These are phyloP conservation scores for Basipetospora chlamydospora DNA, from an alignment of 2,329 filamentous ascomycete genomes.

Conservation along the genomic window DNA sequence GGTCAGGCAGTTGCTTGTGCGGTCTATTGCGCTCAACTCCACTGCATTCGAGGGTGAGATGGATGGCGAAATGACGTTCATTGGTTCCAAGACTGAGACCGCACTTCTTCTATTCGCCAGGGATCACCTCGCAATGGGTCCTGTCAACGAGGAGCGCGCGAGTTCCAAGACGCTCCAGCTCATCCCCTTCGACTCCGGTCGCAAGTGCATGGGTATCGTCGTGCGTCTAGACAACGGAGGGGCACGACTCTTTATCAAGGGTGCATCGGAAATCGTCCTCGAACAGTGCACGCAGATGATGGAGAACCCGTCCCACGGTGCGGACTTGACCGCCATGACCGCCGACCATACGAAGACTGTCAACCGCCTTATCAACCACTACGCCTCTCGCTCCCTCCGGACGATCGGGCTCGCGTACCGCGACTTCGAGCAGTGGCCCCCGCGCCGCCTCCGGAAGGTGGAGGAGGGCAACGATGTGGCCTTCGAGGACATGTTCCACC, in stretches of 20 bases:
- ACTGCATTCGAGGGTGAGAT: slow-evolving; percentile 64
- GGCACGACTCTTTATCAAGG: slow-evolving; percentile 46
- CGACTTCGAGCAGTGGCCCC: slow-evolving; percentile 78
- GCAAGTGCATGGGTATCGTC: slow-evolving; percentile 57
- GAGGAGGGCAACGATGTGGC: slow-evolving; percentile 44
- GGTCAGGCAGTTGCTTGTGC: slow-evolving; percentile 37
- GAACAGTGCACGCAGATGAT: slow-evolving; percentile 38
- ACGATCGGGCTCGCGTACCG: slow-evolving; percentile 75
- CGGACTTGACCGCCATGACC: slow-evolving; percentile 28
- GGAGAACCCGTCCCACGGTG: slow-evolving; percentile 30
- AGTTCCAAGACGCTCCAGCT: slow-evolving; percentile 47
- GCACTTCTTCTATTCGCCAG: slow-evolving; percentile 56
- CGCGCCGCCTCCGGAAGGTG: slow-evolving; percentile 40
- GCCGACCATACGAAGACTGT: slow-evolving; percentile 41
- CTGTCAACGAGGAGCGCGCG: slow-evolving; percentile 48
- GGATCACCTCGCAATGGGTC: slow-evolving; percentile 51
- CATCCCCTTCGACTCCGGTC: slow-evolving; percentile 60
- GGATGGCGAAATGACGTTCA: slow-evolving; percentile 50
- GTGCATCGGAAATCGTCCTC: slow-evolving; percentile 50
- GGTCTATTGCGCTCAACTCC: slow-evolving; percentile 52
- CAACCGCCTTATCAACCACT: slow-evolving; percentile 55
- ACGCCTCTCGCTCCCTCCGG: slow-evolving; percentile 65
- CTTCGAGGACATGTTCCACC: slow-evolving; percentile 51
- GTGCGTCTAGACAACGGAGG: slow-evolving; percentile 34
- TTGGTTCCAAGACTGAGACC: slow-evolving; percentile 67